Conservation (phyloP, 1,284 basidiomycete species). For the Ustilago curta region DNA sequence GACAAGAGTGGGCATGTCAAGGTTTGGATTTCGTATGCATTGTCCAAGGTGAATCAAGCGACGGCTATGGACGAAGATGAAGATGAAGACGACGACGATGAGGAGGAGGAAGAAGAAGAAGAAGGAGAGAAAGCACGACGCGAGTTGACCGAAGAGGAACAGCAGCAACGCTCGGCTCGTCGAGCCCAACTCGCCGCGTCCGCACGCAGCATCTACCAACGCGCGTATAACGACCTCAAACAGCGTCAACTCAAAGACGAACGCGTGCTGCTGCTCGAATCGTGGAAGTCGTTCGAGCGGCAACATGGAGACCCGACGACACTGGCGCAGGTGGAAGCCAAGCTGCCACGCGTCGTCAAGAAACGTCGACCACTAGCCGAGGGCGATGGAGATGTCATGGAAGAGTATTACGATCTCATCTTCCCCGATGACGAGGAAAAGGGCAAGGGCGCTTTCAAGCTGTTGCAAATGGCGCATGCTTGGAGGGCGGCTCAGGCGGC, state of each 20-base stretch:
- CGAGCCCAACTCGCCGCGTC: slow-evolving; percentile 75
- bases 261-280: slow-evolving; percentile 88
- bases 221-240: slow-evolving; percentile 87
- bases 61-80: slow-evolving; percentile 79
- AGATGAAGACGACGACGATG: slow-evolving; percentile 75
- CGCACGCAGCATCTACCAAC: slow-evolving; percentile 83
- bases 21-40: slow-evolving; percentile 69
- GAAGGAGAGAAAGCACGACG: slow-evolving; percentile 68
- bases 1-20: slow-evolving; percentile 93
- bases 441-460: slow-evolving; percentile 63
- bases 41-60: slow-evolving; percentile 73
- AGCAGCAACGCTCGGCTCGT: slow-evolving; percentile 70
- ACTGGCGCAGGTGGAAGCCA: slow-evolving; percentile 82
- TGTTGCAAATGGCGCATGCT: slow-evolving; percentile 64
- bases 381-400: slow-evolving; percentile 53
- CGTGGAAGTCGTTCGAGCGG: slow-evolving; percentile 92
- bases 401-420: slow-evolving; percentile 68
- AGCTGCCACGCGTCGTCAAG: slow-evolving; percentile 91
- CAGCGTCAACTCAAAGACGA: slow-evolving; percentile 84
- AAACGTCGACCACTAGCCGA: slow-evolving; percentile 69
- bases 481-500: slow-evolving; percentile 58
- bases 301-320: slow-evolving; percentile 75
- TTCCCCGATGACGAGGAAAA: slow-evolving; percentile 68
- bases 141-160: slow-evolving; percentile 44
- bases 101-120: slow-evolving; percentile 73